Base-by-base conservation (phyloP, 192 early-diverging fungal species). In the Mortierella alpina region DNA sequence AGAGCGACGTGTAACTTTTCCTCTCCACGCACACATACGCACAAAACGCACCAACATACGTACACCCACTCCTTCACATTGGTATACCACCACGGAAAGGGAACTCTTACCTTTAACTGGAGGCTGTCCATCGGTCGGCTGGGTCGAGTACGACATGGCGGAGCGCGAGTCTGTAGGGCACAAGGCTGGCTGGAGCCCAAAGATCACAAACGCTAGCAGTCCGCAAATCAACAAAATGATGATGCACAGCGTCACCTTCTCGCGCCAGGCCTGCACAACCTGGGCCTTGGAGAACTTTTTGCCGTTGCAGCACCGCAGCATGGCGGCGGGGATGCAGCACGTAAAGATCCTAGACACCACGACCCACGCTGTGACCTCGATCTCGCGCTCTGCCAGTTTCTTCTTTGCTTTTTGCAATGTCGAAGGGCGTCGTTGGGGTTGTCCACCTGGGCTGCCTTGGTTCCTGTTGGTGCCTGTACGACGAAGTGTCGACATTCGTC, bases 251-350 rank as follows among this genome's bases (percentile, higher is more conserved):
- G 88, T 80, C 18, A 90, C 86, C 64, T 89, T 89, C 66, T 89
- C 88, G 73, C 87, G 66, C 88, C 88, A 89, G 20, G 88, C 88
- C 59, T 89, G 88, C 39, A 72, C 55, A 9, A 79, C 76, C 50
- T 84, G 85, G 51, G 69, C 69, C 48, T 70, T 68, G 0, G 85
- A 57, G 54, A 86, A 84, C 18, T 70, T 68, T 63, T 84, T 86
- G 13, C 73, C 48, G 46, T 83, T 75, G 61, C 79, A 84, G 46
- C 63, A 64, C 17, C 83, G 83, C 9, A 88, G 62, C 18, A 83
- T 68, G 49, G 75, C 74, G 51, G 70, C 83, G 2, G 87, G 87
- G 46, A 85, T 63, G 53, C 87, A 88, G 47, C 87, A 88, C 1
- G 87, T 88, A 56, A 69, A 59, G 17, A 88, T 69, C 53, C 73